phyloP scores from a whole-genome alignment of 2,329 filamentous ascomycete genomes.

The Trichoderma harzianum region DNA sequence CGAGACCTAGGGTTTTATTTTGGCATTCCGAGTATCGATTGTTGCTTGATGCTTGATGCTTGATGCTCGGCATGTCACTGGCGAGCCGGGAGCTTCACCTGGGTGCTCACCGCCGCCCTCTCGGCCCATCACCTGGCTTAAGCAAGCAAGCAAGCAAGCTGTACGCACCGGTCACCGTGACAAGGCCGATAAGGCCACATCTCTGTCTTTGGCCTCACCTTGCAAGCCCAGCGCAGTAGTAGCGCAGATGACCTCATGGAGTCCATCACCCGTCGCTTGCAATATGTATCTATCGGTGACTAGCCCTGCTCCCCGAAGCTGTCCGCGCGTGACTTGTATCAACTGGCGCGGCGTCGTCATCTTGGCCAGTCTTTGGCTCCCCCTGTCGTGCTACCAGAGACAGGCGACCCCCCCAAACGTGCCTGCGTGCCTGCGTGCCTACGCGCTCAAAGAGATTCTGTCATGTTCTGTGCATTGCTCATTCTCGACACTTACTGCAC shows the following conservation, averaged over 20 bases:
- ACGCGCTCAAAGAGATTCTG: not conserved
- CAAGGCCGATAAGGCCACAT: not conserved
- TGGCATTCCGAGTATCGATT: not conserved
- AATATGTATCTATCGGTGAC: not conserved
- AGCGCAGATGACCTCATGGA: slow-evolving; percentile 9
- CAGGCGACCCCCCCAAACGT: not conserved
- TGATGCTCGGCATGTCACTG: not conserved
- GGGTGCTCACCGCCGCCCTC: not conserved
- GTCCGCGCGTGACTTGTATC: slow-evolving; percentile 9
- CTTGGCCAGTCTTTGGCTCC: not conserved
- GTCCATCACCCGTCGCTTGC: not conserved
- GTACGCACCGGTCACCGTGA: not conserved
- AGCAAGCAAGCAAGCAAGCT: not conserved
- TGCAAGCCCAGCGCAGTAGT: not conserved
- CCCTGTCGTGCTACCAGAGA: not conserved
- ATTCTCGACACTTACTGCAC: not conserved
- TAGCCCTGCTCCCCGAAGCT: not conserved
- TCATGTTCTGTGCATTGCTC: not conserved
- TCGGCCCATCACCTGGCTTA: not conserved
- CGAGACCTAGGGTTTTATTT: not conserved
- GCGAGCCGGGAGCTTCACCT: not conserved
- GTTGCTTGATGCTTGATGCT: not conserved
- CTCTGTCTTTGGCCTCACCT: not conserved
- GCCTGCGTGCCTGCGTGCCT: not conserved
- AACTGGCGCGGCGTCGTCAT: slow-evolving; percentile 10